Evolutionary conservation across 176 grass and related monocot species (phyloP), one percentile per base, ranked within the genome.

Genomic region (Paspalum notatum): DNA sequence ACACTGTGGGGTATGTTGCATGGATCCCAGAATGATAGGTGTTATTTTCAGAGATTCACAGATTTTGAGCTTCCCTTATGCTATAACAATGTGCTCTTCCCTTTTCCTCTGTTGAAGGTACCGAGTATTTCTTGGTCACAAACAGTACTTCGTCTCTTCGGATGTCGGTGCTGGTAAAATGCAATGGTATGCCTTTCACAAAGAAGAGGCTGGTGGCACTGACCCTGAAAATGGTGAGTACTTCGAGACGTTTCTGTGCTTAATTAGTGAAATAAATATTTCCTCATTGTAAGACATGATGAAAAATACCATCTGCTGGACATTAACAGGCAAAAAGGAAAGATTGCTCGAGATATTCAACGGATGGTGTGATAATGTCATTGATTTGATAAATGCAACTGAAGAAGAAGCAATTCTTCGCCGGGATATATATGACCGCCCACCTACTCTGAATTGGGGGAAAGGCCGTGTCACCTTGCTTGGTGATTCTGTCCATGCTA

Each of bases 151-250:
- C 26, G 96, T 98, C 42, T 98, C 96, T 45, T 98, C 96, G 43
- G 96, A 98, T 83, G 96, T 98, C 2, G 96, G 96, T 66, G 96
- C 61, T 78, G 96, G 96, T 45, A 98, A 98, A 91, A 98, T 98
- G 96, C 96, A 98, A 74, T 98, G 96, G 92, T 98, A 98, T 85
- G 96, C 86, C 68, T 98, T 98, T 86, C 88, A 98, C 75, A 98
- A 98, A 4, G 96, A 98, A 79, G 81, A 86, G 54, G 83, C 96
- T 88, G 92, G 90, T 74, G 92, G 96, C 55, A 91, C 84, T 47
- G 96, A 98, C 83, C 81, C 80, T 91, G 85, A 85, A 87, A 98
- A 95, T 80, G 90, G 90, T 98, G 91, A 80, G 85, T 81, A 11
- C 37, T 50, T 68, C 54, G 26, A 71, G 55, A 77, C 77, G 13